Evolutionary conservation across 2,329 filamentous ascomycete genomes (phyloP).

Genomic region (Lithohypha guttulata): DNA sequence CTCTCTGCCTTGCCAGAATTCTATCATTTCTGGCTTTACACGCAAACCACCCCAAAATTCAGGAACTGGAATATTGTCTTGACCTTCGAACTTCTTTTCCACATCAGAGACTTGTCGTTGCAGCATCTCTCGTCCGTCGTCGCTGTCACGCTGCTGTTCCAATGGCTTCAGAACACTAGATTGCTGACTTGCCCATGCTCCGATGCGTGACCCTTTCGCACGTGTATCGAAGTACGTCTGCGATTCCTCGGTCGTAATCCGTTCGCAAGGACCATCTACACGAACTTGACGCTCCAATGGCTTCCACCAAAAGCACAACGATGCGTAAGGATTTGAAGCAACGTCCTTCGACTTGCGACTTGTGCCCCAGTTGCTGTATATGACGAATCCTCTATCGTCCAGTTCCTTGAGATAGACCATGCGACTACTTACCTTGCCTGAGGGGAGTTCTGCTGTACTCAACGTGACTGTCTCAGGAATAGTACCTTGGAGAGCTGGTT

Average conservation of each 20-base stretch:
- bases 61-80: constrained; percentile 76
- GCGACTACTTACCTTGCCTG: constrained; percentile 71
- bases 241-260: constrained; percentile 60
- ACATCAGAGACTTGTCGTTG: constrained; percentile 67
- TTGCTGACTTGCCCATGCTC: constrained; percentile 89
- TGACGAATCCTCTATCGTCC: constrained; percentile 68
- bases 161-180: constrained; percentile 55
- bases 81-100: constrained; percentile 62
- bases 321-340: constrained; percentile 62
- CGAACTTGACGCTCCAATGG: constrained; percentile 78
- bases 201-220: constrained; percentile 71
- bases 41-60: constrained; percentile 91
- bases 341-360: constrained; percentile 59
- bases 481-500: constrained; percentile 53
- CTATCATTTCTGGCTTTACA: constrained; percentile 71
- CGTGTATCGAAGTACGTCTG: constrained; percentile 53
- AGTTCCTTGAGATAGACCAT: constrained; percentile 95
- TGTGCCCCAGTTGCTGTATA: constrained; percentile 88
- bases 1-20: constrained; percentile 92
- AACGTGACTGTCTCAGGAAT: constrained; percentile 85
- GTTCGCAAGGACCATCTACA: constrained; percentile 65
- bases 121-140: constrained; percentile 60
- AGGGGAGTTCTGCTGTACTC: constrained; percentile 72
- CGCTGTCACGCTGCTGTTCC: constrained; percentile 25
- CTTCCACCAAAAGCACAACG: constrained; percentile 85